Evolutionary conservation across 2,329 filamentous ascomycete species (phyloP).

Genomic region (Diplocarpon rosae): DNA sequence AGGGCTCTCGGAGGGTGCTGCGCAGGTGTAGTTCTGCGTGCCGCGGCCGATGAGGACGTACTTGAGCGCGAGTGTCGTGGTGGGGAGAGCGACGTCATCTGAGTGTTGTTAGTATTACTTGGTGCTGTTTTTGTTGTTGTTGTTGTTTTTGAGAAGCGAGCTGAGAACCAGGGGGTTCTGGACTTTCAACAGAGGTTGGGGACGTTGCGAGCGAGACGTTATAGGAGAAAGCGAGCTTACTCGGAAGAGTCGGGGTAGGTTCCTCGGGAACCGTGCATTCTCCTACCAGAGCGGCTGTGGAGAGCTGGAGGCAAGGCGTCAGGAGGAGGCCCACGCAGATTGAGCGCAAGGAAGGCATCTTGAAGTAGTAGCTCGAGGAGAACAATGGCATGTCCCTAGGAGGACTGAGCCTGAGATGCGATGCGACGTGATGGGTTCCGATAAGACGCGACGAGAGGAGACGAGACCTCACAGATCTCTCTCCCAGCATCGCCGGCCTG

Average conservation of each 20-base stretch:
- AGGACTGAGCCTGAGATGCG: too few species aligned
- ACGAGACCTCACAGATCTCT: too few species aligned
- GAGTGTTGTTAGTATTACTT: neutral
- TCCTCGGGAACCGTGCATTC: neutral
- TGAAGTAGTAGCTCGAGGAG: neutral
- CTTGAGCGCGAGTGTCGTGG: constrained; percentile 19
- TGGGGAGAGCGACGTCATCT: constrained; percentile 19
- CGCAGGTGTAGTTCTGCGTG: constrained; percentile 27
- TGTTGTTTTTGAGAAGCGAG: too few species aligned
- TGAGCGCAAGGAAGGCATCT: constrained; percentile 21
- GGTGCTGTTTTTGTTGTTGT: too few species aligned
- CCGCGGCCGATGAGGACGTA: constrained; percentile 26
- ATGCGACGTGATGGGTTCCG: too few species aligned
- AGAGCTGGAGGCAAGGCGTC: constrained; percentile 13
- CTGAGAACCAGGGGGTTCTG: too few species aligned
- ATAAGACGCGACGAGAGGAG: too few species aligned
- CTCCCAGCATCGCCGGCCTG: too few species aligned
- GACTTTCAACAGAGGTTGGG: constrained; percentile 9
- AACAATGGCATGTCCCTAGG: neutral
- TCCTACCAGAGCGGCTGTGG: constrained; percentile 1
- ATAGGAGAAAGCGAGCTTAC: constrained; percentile 10
- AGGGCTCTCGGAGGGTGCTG: constrained; percentile 10
- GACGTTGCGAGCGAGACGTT: neutral
- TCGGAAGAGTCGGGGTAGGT: constrained; percentile 16
- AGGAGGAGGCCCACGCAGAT: constrained; percentile 18